Evolutionary conservation across 164 flowering plant species (phyloP).

Genomic region (Houttuynia cordata): DNA sequence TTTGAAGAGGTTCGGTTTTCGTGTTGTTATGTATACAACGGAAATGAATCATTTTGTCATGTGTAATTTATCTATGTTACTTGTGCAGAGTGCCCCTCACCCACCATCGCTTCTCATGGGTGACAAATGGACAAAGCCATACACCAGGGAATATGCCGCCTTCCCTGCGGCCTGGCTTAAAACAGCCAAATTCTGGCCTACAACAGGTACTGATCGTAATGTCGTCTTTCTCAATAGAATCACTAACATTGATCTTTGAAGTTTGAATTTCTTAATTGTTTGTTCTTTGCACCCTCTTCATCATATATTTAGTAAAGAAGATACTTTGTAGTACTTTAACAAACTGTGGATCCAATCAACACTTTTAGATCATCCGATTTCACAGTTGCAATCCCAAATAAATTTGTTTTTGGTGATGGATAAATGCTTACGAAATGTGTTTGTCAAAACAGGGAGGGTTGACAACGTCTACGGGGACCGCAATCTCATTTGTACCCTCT

Average conservation of each 20-base stretch:
- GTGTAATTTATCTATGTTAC: slow-evolving; percentile 2
- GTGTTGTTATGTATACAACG: not conserved
- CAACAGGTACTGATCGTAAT: slow-evolving; percentile 45
- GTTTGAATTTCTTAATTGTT: not conserved
- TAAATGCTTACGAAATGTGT: not conserved
- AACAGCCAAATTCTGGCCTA: slow-evolving; percentile 86
- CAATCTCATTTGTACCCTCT: slow-evolving; percentile 87
- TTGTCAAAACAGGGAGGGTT: slow-evolving; percentile 58
- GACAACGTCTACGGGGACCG: slow-evolving; percentile 98
- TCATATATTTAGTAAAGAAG: not conserved
- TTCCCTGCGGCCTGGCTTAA: slow-evolving; percentile 95
- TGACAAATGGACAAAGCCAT: slow-evolving; percentile 86
- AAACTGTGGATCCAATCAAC: not conserved
- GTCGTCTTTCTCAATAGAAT: not conserved
- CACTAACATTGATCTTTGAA: not conserved
- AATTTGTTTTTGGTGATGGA: not conserved
- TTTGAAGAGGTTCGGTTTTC: not conserved
- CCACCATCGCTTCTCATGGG: slow-evolving; percentile 90
- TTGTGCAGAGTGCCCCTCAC: slow-evolving; percentile 89
- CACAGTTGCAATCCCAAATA: no score
- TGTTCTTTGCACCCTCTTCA: not conserved
- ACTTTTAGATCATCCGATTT: not conserved
- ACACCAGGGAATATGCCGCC: slow-evolving; percentile 89
- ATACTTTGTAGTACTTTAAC: no score
- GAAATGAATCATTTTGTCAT: not conserved